A percentile compares a stretch with the other conserved stretches of the same genome.
Conservation (phyloP, 106 monocot species). For the Gastrodia elata region DNA sequence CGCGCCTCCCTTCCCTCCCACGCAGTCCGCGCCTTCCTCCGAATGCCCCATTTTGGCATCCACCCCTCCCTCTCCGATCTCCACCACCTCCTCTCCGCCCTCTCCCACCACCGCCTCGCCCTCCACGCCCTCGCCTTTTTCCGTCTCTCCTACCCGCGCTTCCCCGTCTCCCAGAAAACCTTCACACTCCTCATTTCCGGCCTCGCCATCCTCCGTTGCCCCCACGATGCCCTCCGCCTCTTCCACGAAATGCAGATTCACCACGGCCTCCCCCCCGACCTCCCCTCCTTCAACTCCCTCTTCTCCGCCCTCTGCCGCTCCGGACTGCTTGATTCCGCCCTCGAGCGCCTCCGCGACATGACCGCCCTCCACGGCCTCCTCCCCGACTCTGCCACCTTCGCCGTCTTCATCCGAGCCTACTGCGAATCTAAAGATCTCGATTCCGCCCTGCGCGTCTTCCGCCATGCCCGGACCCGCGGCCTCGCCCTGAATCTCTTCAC, state of each 20-base stretch:
- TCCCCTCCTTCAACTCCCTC: conserved; percentile 45
- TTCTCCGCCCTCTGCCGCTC: conserved; percentile 43
- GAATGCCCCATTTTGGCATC: conserved; percentile 60
- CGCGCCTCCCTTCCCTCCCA: conserved; percentile 46
- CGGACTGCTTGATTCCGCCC: conserved; percentile 35
- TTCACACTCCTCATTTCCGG: conserved; percentile 61
- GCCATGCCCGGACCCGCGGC: conserved; percentile 26
- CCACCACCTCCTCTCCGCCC: conserved; percentile 39
- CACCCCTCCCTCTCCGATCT: conserved; percentile 36
- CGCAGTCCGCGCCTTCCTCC: conserved; percentile 46
- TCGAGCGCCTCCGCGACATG: conserved; percentile 37
- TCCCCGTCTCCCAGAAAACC: conserved; percentile 30
- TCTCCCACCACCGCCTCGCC: conserved; percentile 43
- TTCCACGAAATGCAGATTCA: conserved; percentile 86
- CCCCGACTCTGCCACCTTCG: conserved; percentile 45
- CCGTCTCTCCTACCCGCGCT: conserved; percentile 10
- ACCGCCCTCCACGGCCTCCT: conserved; percentile 24
- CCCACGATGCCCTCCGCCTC: conserved; percentile 26
- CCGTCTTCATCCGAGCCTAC: conserved; percentile 47
- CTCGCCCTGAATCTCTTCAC: conserved; percentile 63
- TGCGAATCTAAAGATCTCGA: conserved; percentile 40
- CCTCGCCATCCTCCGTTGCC: conserved; percentile 19
- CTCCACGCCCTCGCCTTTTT: conserved; percentile 41
- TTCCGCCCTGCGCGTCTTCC: conserved; percentile 31
- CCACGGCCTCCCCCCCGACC: conserved; percentile 21